These are phyloP conservation scores for Suhomyces taliae DNA, from an alignment of 1,139 yeast genomes.

Conservation along the genomic window DNA sequence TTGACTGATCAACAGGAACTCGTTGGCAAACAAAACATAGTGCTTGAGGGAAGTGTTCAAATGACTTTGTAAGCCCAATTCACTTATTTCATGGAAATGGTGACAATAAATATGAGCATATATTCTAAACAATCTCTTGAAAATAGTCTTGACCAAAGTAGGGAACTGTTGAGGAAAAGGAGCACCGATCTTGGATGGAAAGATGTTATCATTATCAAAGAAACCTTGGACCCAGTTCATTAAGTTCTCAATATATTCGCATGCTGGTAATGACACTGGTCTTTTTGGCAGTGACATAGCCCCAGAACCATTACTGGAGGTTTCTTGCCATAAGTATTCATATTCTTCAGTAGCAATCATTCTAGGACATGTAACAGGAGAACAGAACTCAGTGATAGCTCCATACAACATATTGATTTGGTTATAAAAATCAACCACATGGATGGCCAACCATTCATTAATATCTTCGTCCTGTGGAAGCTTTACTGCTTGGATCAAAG, in stretches of 20 bases:
- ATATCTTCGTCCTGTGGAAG: slow-evolving; percentile 91
- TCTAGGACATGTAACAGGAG: slow-evolving; percentile 87
- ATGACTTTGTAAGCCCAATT: slow-evolving; percentile 88
- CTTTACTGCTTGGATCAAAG: slow-evolving; percentile 87
- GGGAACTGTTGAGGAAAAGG: slow-evolving; percentile 77
- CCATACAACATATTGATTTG: slow-evolving; percentile 97
- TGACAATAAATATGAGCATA: slow-evolving; percentile 98
- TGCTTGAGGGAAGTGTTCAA: slow-evolving; percentile 93
- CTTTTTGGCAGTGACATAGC: slow-evolving; percentile 50
- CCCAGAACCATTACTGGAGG: slow-evolving; percentile 40
- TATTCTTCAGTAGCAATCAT: slow-evolving; percentile 98
- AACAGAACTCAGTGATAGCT: slow-evolving; percentile 92
- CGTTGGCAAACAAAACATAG: slow-evolving; percentile 82
- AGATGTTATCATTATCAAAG: slow-evolving; percentile 83
- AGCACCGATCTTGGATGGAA: slow-evolving; percentile 87
- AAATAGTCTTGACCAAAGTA: slow-evolving; percentile 74
- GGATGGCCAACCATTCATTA: slow-evolving; percentile 96
- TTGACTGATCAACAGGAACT: slow-evolving; percentile 70
- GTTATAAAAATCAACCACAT: slow-evolving; percentile 85
- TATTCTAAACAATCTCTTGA: slow-evolving; percentile 89
- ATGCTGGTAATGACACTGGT: slow-evolving; percentile 71
- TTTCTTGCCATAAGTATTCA: slow-evolving; percentile 94
- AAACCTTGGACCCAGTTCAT: slow-evolving; percentile 94
- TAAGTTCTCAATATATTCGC: slow-evolving; percentile 87
- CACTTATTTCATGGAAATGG: slow-evolving; percentile 92